Conservation (phyloP, 306 rosid species). For the Vigna radiata region DNA sequence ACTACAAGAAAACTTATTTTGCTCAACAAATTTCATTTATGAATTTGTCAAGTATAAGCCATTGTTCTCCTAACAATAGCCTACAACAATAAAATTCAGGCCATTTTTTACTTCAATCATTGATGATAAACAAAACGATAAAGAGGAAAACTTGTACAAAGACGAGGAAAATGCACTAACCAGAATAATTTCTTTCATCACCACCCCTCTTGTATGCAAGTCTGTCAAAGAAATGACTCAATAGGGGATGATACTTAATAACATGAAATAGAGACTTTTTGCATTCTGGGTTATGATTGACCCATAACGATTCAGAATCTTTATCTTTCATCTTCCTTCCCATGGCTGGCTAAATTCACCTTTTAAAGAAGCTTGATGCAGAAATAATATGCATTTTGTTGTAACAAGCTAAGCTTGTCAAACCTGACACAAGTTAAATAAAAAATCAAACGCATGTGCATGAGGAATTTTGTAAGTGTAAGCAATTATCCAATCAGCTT, state of each 20-base stretch:
- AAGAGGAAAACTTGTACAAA: background rate
- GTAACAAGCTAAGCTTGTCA: constrained; percentile 36
- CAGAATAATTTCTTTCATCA: constrained; percentile 3
- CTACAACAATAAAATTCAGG: background rate
- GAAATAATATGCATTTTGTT: constrained; percentile 9
- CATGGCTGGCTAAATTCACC: constrained; percentile 47
- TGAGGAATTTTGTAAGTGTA: background rate
- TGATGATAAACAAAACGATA: background rate
- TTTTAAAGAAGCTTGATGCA: constrained; percentile 1
- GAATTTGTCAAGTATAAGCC: background rate
- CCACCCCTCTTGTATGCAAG: constrained; percentile 39
- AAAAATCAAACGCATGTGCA: constrained; percentile 10
- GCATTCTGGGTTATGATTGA: constrained; percentile 46
- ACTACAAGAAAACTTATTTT: background rate
- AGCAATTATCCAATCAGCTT: background rate
- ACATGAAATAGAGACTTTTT: constrained; percentile 45
- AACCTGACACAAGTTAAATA: constrained; percentile 31
- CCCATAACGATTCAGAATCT: constrained; percentile 3
- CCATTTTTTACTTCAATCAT: background rate
- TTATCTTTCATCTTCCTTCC: constrained; percentile 40
- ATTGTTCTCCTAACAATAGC: background rate
- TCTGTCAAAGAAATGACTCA: constrained; percentile 56
- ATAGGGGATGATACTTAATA: constrained; percentile 53
- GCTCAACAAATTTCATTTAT: background rate
- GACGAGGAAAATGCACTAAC: constrained; percentile 38